These are phyloP conservation scores for Tolypocladium tropicale DNA, from an alignment of 2,329 filamentous ascomycete species.

Conservation along the genomic window DNA sequence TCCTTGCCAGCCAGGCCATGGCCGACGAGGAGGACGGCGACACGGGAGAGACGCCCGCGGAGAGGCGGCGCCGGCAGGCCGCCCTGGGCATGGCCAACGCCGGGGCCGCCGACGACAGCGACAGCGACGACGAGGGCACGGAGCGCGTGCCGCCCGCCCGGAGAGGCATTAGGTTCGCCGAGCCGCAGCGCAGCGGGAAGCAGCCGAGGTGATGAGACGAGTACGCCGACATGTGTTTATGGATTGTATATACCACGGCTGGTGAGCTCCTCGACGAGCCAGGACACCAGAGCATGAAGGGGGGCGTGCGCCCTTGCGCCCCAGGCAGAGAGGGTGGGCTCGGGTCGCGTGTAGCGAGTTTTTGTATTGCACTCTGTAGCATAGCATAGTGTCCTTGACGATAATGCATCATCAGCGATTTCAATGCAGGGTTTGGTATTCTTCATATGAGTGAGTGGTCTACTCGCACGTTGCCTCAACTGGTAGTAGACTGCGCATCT, in stretches of 20 bases:
- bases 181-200: constrained; percentile 16
- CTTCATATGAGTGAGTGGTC: no score
- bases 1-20: constrained; percentile 32
- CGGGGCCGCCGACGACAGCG: constrained; percentile 37
- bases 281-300: neutral
- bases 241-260: neutral
- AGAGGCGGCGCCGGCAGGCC: constrained; percentile 62
- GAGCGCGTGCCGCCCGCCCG: constrained; percentile 39
- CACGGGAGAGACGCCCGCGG: constrained; percentile 60
- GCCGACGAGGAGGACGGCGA: constrained; percentile 20
- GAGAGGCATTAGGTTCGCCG: constrained; percentile 53
- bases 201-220: neutral
- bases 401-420: neutral
- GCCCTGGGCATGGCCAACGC: constrained; percentile 51
- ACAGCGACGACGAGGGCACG: constrained; percentile 45
- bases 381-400: neutral
- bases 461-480: no score
- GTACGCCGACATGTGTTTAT: neutral
- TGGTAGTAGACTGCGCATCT: no score
- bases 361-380: neutral
- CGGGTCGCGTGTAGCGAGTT: neutral
- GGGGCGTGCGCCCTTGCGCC: neutral
- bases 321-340: neutral
- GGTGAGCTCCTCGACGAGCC: neutral
- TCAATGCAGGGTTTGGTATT: no score